Evolutionary conservation across 306 rosid genomes (phyloP).

Genomic region (Corylus avellana): DNA sequence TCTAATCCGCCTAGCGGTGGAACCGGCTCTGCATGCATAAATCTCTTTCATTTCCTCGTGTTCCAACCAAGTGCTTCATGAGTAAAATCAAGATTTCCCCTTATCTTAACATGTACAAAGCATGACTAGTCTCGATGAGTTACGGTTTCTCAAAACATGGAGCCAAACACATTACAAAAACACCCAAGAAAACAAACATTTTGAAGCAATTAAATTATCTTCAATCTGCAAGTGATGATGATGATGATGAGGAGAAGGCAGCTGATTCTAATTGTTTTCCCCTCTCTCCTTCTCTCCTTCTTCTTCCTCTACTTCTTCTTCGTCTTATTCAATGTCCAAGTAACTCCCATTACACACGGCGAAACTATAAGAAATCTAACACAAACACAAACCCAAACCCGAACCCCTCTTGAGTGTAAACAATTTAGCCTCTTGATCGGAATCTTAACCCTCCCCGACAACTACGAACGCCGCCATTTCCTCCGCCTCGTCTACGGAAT

Average conservation of each 20-base stretch:
- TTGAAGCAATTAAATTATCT: not conserved
- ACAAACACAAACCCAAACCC: not conserved
- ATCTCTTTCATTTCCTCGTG: not conserved
- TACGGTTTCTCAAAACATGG: not conserved
- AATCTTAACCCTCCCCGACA: conserved; percentile 27
- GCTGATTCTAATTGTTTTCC: conserved; percentile 3
- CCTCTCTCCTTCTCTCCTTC: conserved; percentile 18
- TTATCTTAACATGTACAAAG: not conserved
- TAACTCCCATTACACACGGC: not conserved
- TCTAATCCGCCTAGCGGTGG: no score
- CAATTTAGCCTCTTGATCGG: conserved; percentile 32
- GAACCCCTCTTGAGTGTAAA: not conserved
- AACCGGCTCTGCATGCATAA: no score
- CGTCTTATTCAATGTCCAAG: conserved; percentile 10
- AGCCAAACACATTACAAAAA: not conserved
- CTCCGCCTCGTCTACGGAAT: conserved; percentile 36
- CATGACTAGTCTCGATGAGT: not conserved
- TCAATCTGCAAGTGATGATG: conserved; percentile 2
- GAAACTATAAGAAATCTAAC: not conserved
- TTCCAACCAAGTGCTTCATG: not conserved
- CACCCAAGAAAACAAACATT: not conserved
- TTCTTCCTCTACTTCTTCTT: conserved; percentile 14
- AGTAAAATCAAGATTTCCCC: not conserved
- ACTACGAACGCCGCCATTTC: conserved; percentile 28
- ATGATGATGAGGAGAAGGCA: not conserved